Percentiles rank a stretch among this genome's conserved stretches.
These are phyloP conservation scores for Adansonia gregorii DNA, from an alignment of 441 rosid species.

Conservation along the genomic window DNA sequence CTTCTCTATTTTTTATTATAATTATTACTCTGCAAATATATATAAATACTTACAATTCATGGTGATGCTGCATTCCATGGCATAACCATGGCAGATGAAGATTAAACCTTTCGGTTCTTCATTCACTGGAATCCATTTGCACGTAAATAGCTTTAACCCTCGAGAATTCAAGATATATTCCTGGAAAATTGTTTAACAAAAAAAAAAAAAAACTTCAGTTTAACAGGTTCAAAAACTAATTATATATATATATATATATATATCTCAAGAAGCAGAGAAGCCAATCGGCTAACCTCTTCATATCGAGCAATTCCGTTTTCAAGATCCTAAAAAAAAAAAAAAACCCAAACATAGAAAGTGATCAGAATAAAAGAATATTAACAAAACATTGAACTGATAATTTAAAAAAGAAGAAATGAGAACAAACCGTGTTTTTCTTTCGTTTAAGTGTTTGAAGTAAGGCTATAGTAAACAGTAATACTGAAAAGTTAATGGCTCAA, in stretches of 20 bases:
- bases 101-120: slow-evolving; percentile 67
- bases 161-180: slow-evolving; percentile 23
- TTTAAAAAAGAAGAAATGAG: not conserved
- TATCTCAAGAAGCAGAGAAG: not conserved
- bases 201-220: not conserved
- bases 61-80: slow-evolving; percentile 94
- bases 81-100: slow-evolving; percentile 91
- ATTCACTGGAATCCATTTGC: slow-evolving; percentile 59
- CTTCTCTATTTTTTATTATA: not conserved
- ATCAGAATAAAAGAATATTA: not conserved
- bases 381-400: not conserved
- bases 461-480: too few relatives aligned
- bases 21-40: not conserved
- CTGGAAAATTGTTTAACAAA: not conserved
- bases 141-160: slow-evolving; percentile 49
- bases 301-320: slow-evolving; percentile 14
- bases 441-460: not conserved
- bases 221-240: not conserved
- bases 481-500: not conserved
- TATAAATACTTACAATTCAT: slow-evolving; percentile 58
- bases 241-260: not conserved
- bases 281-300: slow-evolving; percentile 6
- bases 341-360: not conserved
- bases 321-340: slow-evolving; percentile 2
- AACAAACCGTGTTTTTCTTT: not conserved